Conservation (phyloP, 441 rosid species). For the Biscutella laevigata region DNA sequence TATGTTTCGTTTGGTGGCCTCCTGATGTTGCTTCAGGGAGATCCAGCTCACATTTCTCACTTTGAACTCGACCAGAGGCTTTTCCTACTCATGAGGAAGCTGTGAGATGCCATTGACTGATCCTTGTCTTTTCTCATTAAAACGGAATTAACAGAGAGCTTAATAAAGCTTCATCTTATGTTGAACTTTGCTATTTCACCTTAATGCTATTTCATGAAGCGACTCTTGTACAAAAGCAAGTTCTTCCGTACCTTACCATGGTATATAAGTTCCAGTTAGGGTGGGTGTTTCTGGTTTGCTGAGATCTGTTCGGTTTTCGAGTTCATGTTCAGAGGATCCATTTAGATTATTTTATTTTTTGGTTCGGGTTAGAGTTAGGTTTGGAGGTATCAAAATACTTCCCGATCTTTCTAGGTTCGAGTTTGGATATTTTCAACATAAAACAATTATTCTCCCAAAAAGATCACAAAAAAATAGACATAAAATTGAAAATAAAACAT, state of each 20-base stretch:
- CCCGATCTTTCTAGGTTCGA: too few relatives aligned
- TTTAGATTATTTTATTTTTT: too few relatives aligned
- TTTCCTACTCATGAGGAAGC: conserved; percentile 79
- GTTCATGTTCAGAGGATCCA: too few relatives aligned
- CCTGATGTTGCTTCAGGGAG: conserved; percentile 77
- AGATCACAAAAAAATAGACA: too few relatives aligned
- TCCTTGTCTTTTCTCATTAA: not conserved
- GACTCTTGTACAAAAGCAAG: not conserved
- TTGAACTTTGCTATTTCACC: not conserved
- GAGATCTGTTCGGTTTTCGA: too few relatives aligned
- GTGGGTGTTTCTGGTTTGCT: too few relatives aligned
- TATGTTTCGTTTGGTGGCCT: conserved; percentile 80
- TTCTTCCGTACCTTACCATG: not conserved
- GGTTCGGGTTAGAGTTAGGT: too few relatives aligned
- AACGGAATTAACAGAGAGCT: not conserved
- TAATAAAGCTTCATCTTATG: not conserved
- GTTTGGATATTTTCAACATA: too few relatives aligned
- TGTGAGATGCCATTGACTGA: conserved; percentile 15
- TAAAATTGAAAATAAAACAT: too few relatives aligned
- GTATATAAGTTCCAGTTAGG: too few relatives aligned
- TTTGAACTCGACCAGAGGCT: conserved; percentile 82
- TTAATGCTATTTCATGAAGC: not conserved
- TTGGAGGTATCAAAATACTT: too few relatives aligned
- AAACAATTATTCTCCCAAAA: too few relatives aligned
- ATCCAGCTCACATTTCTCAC: conserved; percentile 54